Conservation (phyloP, 768 basidiomycete species). For the Pleurotus citrinopileatus region DNA sequence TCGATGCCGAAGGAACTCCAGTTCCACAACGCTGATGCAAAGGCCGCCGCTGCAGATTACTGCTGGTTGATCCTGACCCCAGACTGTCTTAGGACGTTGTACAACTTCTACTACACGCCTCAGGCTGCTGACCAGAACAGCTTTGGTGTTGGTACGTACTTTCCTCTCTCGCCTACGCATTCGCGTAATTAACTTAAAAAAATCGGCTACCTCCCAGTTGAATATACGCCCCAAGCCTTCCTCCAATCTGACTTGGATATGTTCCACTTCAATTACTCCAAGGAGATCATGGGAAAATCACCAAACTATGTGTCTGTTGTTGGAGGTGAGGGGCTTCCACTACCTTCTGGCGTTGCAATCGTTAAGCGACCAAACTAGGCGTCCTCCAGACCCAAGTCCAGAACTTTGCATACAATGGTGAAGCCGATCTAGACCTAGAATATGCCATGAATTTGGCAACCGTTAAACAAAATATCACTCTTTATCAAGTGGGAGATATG, state of each 20-base stretch:
- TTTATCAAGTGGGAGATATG: conserved; percentile 44
- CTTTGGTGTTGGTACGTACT: conserved; percentile 31
- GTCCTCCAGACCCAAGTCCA: conserved; percentile 38
- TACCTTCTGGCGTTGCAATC: background rate
- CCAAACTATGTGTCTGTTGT: conserved; percentile 32
- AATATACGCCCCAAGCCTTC: conserved; percentile 50
- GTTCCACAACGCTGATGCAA: background rate
- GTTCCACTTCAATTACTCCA: conserved; percentile 36
- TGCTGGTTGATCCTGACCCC: conserved; percentile 34
- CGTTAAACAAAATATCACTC: conserved; percentile 33
- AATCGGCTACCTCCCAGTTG: conserved; percentile 30
- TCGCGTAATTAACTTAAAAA: background rate
- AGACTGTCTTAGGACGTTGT: conserved; percentile 35
- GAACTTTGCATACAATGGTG: conserved; percentile 47
- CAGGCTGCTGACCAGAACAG: conserved; percentile 29
- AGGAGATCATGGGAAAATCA: conserved; percentile 25
- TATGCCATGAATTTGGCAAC: conserved; percentile 50
- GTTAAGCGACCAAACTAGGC: conserved; percentile 29
- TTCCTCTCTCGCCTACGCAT: background rate
- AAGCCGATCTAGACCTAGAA: conserved; percentile 56
- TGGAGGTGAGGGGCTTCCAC: conserved; percentile 20
- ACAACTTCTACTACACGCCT: conserved; percentile 30
- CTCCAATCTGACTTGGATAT: conserved; percentile 41
- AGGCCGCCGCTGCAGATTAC: conserved; percentile 10
- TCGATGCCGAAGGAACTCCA: conserved; percentile 20